Percentiles rank a stretch among this genome's conserved stretches.
Evolutionary conservation across 352 stramenopile species (phyloP).

Genomic region (Phytophthora litchii): DNA sequence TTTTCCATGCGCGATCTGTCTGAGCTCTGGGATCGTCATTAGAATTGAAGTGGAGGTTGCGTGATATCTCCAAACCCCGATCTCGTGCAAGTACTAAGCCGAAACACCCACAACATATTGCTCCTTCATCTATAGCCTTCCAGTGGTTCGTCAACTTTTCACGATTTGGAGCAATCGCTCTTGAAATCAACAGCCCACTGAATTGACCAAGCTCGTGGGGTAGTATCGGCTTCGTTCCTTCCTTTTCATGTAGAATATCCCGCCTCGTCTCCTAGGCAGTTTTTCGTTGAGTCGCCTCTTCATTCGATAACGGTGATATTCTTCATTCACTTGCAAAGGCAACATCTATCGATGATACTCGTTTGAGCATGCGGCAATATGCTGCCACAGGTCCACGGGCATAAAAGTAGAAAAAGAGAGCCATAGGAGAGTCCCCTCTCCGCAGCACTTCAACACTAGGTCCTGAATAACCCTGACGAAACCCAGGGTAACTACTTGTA

Average conservation of each 20-base stretch:
- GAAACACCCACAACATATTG: slow-evolving; percentile 18
- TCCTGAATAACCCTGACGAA: slow-evolving; percentile 14
- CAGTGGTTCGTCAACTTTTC: slow-evolving; percentile 24
- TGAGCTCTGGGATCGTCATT: slow-evolving; percentile 8
- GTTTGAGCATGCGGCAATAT: slow-evolving; percentile 20
- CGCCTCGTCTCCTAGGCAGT: slow-evolving; percentile 1
- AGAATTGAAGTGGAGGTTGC: slow-evolving; percentile 26
- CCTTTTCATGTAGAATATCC: slow-evolving; percentile 18
- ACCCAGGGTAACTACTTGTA: not conserved
- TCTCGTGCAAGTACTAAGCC: slow-evolving; percentile 5
- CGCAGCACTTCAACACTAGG: not conserved
- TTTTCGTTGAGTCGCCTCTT: not conserved
- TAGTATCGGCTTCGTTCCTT: slow-evolving; percentile 4
- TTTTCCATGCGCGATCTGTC: slow-evolving; percentile 24
- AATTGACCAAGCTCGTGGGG: slow-evolving; percentile 12
- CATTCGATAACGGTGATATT: slow-evolving; percentile 8
- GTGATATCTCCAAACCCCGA: slow-evolving; percentile 14
- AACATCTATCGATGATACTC: slow-evolving; percentile 17
- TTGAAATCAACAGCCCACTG: slow-evolving; percentile 6
- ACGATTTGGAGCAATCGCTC: slow-evolving; percentile 11
- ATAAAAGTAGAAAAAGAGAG: slow-evolving; percentile 18
- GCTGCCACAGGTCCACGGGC: slow-evolving; percentile 17
- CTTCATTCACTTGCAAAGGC: slow-evolving; percentile 1
- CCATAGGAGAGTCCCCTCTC: not conserved
- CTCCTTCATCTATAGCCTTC: slow-evolving; percentile 7